phyloP scores from a whole-genome alignment of 441 rosid genomes.

The Corymbia citriodora region DNA sequence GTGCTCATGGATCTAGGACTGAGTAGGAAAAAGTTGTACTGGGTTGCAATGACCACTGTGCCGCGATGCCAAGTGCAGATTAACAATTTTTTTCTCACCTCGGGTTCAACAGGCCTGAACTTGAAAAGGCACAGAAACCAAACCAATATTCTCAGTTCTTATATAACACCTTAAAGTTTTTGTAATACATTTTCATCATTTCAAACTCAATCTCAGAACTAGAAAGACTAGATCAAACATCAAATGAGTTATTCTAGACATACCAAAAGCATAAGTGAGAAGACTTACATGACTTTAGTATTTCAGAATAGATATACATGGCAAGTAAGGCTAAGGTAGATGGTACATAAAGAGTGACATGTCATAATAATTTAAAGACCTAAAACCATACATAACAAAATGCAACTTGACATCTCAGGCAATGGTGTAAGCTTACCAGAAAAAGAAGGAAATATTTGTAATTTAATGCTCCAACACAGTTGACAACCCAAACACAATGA shows the following conservation, averaged over 20 bases:
- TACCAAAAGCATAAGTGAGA: background rate
- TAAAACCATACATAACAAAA: background rate
- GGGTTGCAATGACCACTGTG: background rate
- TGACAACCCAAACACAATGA: slow-evolving; percentile 96
- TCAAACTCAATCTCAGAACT: background rate
- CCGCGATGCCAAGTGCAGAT: background rate
- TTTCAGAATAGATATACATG: background rate
- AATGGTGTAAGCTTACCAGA: slow-evolving; percentile 45
- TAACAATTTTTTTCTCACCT: background rate
- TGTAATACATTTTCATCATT: background rate
- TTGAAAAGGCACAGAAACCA: background rate
- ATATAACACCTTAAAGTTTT: background rate
- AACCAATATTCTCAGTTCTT: background rate
- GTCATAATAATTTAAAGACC: background rate
- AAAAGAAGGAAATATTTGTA: slow-evolving; percentile 87
- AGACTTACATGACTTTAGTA: background rate
- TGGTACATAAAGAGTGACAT: background rate
- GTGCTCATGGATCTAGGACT: background rate
- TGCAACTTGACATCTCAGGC: background rate
- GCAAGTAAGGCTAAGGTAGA: background rate
- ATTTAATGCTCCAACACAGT: slow-evolving; percentile 84
- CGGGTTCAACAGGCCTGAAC: background rate
- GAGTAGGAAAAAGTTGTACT: background rate
- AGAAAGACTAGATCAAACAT: background rate
- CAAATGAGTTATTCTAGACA: background rate